These are phyloP conservation scores for Paramecium biaurelia DNA, from an alignment of 73 alveolate genomes.

Conservation along the genomic window DNA sequence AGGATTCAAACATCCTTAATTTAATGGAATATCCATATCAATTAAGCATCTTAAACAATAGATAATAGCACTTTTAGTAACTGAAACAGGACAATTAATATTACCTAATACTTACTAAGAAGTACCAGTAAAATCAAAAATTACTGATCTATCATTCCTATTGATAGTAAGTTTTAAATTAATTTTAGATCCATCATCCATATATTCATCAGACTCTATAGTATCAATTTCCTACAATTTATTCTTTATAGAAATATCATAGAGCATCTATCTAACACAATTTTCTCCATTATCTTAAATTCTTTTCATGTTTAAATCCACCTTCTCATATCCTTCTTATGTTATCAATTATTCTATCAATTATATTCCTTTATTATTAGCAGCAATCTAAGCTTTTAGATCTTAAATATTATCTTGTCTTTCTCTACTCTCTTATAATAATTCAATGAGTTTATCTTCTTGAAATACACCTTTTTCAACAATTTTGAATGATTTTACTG, in stretches of 20 bases:
- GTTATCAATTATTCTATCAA: slow-evolving; percentile 70
- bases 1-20: slow-evolving; percentile 91
- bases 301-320: slow-evolving; percentile 82
- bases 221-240: slow-evolving; percentile 66
- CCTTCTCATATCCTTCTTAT: slow-evolving; percentile 74
- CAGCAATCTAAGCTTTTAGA: slow-evolving; percentile 86
- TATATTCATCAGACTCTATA: slow-evolving; percentile 57
- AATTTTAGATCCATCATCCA: slow-evolving; percentile 77
- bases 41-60: slow-evolving; percentile 88
- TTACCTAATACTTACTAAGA: not conserved
- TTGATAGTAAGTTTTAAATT: not conserved
- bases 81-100: slow-evolving; percentile 66
- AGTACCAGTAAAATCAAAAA: slow-evolving; percentile 39
- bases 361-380: slow-evolving; percentile 85
- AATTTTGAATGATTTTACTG: slow-evolving; percentile 26
- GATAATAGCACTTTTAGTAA: slow-evolving; percentile 84
- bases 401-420: slow-evolving; percentile 79
- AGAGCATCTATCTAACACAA: slow-evolving; percentile 77
- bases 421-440: slow-evolving; percentile 75
- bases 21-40: slow-evolving; percentile 85
- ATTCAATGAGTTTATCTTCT: slow-evolving; percentile 66
- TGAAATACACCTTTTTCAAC: slow-evolving; percentile 73
- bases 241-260: slow-evolving; percentile 63
- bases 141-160: not conserved
- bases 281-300: slow-evolving; percentile 82